phyloP scores from a whole-genome alignment of 306 rosid species.

The Pterocarpus macrocarpus region DNA sequence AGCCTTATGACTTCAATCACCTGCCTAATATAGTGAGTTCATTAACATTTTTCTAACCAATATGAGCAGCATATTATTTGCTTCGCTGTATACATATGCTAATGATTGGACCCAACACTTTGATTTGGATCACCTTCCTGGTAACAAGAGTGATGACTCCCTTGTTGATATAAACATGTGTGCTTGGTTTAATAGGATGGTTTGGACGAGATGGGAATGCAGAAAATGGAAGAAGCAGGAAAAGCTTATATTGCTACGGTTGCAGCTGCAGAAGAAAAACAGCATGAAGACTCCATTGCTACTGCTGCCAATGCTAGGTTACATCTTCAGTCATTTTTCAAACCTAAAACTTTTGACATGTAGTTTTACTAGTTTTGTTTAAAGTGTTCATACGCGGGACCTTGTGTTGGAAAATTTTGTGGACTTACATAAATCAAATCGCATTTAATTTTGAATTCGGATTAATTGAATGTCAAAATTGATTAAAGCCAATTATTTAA shows the following conservation, averaged over 20 bases:
- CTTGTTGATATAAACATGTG: constrained; percentile 14
- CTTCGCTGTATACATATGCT: neutral
- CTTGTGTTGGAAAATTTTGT: no score
- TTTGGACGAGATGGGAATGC: constrained; percentile 21
- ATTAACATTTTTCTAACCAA: constrained; percentile 25
- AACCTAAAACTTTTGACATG: constrained; percentile 36
- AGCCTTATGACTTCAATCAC: constrained; percentile 45
- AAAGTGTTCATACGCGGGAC: neutral
- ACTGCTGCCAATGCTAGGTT: constrained; percentile 72
- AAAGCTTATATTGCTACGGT: constrained; percentile 64
- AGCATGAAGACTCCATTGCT: constrained; percentile 74
- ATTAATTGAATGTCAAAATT: no score
- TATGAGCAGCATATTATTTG: neutral
- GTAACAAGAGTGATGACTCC: neutral
- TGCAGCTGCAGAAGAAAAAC: constrained; percentile 67
- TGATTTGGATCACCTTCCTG: neutral
- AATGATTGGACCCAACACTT: neutral
- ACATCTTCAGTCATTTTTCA: constrained; percentile 65
- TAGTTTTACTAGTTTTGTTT: neutral
- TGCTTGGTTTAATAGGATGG: constrained; percentile 52
- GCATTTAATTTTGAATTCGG: no score
- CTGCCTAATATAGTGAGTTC: constrained; percentile 44
- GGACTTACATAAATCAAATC: no score
- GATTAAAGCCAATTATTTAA: no score
- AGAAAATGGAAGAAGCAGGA: constrained; percentile 69